Evolutionary conservation across 495 filamentous ascomycete genomes (phyloP), one percentile per base, ranked within the genome.

Genomic region (Penicillium angulare): DNA sequence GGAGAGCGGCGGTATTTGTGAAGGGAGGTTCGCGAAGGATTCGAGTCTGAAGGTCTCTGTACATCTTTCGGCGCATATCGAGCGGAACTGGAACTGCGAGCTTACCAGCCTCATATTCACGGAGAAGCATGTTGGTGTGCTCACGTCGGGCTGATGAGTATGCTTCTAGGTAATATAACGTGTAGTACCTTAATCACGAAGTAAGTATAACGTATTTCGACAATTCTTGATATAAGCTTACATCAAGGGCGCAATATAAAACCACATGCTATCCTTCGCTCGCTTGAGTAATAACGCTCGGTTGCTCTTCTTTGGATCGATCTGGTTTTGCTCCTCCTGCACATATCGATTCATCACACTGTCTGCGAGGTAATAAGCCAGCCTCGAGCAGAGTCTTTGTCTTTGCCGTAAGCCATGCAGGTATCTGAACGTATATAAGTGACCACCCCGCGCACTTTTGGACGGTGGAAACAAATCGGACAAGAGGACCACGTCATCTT

Each of bases 341-440:
- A 65, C 42, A 47, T 75, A 73, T 7, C 66, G 64, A 49, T 74
- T 67, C 64, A 76, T 67, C 10, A 76, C 62, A 22, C 73, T 66
- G 47, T 73, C 72, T 49, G 73, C 73, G 7, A 76, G 56, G 36
- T 72, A 76, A 50, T 69, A 73, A 50, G 64, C 69, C 6, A 76
- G 56, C 44, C 52, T 64, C 15, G 72, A 69, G 43, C 70, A 76
- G 10, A 69, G 64, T 43, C 62, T 68, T 49, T 76, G 73, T 45
- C 71, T 56, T 2, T 68, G 66, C 7, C 65, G 60, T 31, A 76
- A 52, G 15, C 62, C 67, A 51, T 65, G 52, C 18, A 75, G 42
- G 56, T 76, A 76, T 54, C 66, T 61, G 40, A 72, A 76, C 1
- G 72, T 76, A 47, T 76, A 76, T 13, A 76, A 57, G 48, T 73